These are phyloP conservation scores for Trapa bicornis DNA, from an alignment of 345 rosid genomes.

Conservation along the genomic window DNA sequence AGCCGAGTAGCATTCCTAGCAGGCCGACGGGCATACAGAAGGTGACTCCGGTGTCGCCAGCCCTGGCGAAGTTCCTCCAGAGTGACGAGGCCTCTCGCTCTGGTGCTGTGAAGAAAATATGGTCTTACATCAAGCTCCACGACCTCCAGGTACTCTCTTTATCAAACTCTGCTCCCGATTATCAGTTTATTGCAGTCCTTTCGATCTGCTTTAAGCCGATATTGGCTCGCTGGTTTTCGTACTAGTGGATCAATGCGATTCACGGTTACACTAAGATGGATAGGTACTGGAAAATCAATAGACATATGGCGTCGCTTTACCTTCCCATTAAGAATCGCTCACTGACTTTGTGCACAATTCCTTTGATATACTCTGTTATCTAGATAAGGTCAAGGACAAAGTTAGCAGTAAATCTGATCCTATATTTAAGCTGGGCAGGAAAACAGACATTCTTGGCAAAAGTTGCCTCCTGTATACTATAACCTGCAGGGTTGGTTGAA, in stretches of 20 bases:
- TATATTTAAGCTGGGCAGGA: too few species aligned
- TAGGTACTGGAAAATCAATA: neutral
- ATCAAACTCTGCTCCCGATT: too few species aligned
- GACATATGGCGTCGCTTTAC: neutral
- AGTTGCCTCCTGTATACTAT: neutral
- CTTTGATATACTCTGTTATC: neutral
- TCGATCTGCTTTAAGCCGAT: neutral
- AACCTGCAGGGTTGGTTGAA: neutral
- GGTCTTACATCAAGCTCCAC: conserved; percentile 62
- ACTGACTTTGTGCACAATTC: neutral
- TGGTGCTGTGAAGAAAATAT: conserved; percentile 55
- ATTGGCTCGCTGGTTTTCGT: neutral
- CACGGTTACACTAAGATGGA: neutral
- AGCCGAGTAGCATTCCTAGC: conserved; percentile 1
- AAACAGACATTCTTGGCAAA: too few species aligned
- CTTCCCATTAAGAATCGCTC: neutral
- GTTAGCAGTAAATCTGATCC: too few species aligned
- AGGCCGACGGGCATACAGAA: conserved; percentile 41
- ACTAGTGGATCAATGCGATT: neutral
- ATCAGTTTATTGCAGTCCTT: neutral
- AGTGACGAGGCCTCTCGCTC: conserved; percentile 48
- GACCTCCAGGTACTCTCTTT: conserved; percentile 58
- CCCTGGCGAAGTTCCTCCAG: conserved; percentile 51
- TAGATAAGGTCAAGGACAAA: neutral
- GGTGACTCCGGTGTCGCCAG: conserved; percentile 49